phyloP scores from a whole-genome alignment of 2,329 filamentous ascomycete genomes.

The Tympanopsis confertula region DNA sequence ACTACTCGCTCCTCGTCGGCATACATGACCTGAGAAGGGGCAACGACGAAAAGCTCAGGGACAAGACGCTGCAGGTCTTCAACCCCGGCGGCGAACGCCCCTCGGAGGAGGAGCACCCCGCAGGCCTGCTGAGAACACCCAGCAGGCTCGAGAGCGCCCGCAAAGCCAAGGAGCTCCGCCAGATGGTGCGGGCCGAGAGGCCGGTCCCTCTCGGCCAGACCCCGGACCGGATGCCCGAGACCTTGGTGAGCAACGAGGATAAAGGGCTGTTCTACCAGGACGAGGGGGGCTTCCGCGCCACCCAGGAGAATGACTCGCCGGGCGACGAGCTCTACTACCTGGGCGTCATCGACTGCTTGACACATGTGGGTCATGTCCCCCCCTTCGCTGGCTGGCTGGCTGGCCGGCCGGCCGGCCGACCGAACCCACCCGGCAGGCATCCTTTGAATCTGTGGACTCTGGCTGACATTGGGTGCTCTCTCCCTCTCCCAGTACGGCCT shows the following conservation, averaged over 20 bases:
- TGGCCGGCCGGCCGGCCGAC: no score
- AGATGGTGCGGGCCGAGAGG: conserved; percentile 54
- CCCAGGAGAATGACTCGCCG: conserved; percentile 48
- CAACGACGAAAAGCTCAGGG: conserved; percentile 59
- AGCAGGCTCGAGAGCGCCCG: conserved; percentile 55
- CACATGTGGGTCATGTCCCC: no score
- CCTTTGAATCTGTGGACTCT: no score
- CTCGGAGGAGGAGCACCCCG: conserved; percentile 21
- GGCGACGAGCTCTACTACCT: conserved; percentile 61
- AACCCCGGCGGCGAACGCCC: conserved; percentile 28
- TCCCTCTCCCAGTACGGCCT: not conserved
- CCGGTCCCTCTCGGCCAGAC: conserved; percentile 53
- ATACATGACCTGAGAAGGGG: conserved; percentile 63
- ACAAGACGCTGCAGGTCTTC: conserved; percentile 48
- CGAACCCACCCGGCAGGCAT: no score
- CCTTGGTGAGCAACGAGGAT: conserved; percentile 40
- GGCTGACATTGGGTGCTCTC: no score
- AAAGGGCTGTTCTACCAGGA: conserved; percentile 52
- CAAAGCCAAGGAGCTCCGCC: conserved; percentile 52
- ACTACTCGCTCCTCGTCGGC: conserved; percentile 63
- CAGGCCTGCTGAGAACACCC: conserved; percentile 48
- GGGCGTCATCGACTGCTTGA: conserved; percentile 60
- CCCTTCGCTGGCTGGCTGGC: no score
- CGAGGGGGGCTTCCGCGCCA: conserved; percentile 58
- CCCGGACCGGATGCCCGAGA: conserved; percentile 52